Conservation (phyloP, 441 rosid species). For the Melastoma candidum region DNA sequence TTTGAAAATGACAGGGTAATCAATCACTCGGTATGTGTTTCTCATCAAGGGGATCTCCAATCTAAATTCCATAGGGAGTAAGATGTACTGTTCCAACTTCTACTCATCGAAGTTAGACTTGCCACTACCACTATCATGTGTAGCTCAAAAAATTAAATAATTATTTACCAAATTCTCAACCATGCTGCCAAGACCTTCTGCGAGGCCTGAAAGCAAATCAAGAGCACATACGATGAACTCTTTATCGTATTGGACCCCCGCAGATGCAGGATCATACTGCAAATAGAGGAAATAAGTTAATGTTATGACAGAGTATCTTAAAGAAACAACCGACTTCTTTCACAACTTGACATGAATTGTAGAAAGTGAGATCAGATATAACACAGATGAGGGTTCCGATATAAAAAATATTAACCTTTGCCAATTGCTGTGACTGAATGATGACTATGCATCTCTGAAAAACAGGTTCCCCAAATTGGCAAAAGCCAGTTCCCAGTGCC, state of each 20-base stretch:
- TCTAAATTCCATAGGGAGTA: no score
- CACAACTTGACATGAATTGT: no score
- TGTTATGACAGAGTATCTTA: background rate
- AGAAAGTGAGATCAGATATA: no score
- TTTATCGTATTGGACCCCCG: conserved; percentile 76
- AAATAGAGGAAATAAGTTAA: conserved; percentile 13
- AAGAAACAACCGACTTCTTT: no score
- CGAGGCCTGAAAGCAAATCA: conserved; percentile 95
- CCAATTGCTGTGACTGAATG: conserved; percentile 69
- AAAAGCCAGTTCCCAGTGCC: conserved; percentile 84
- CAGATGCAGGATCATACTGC: conserved; percentile 72
- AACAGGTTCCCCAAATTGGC: conserved; percentile 91
- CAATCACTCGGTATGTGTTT: no score
- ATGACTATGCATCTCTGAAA: conserved; percentile 85
- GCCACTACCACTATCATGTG: no score
- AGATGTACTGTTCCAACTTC: no score
- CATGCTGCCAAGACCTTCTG: conserved; percentile 89
- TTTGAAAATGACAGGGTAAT: no score
- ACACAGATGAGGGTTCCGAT: no score
- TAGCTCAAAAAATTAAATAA: no score
- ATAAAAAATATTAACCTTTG: conserved; percentile 37
- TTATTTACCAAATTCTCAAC: conserved; percentile 81
- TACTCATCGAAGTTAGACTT: no score
- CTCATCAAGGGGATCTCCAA: no score
- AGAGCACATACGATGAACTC: conserved; percentile 90